Conservation (phyloP, 257 asterid genomes). For the Linderniella brevidens region DNA sequence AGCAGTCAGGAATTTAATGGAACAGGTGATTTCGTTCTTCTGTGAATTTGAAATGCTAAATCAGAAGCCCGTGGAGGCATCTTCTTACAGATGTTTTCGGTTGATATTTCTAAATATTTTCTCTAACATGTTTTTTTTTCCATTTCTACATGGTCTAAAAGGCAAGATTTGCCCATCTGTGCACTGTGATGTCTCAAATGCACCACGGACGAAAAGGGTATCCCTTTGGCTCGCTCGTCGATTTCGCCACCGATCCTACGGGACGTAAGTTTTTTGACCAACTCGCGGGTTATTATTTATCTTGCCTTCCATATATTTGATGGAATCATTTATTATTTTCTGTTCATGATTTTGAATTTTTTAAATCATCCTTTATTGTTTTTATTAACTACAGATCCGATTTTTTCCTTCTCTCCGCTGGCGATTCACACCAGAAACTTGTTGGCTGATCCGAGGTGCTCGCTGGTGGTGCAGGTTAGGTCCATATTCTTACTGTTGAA, state of each 20-base stretch:
- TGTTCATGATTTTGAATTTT: not conserved
- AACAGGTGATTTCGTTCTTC: slow-evolving; percentile 40
- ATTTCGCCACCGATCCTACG: slow-evolving; percentile 79
- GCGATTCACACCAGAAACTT: slow-evolving; percentile 97
- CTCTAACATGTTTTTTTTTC: slow-evolving; percentile 3
- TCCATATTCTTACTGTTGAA: too few species aligned
- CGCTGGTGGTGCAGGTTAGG: slow-evolving; percentile 86
- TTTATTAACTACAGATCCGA: slow-evolving; percentile 48
- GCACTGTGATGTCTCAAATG: slow-evolving; percentile 92
- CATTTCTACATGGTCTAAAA: slow-evolving; percentile 15
- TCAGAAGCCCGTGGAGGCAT: not conserved
- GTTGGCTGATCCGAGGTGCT: slow-evolving; percentile 85
- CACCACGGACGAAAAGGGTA: slow-evolving; percentile 97
- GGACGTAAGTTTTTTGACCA: slow-evolving; percentile 44
- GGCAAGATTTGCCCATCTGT: slow-evolving; percentile 97
- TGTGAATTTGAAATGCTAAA: not conserved
- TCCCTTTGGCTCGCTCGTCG: slow-evolving; percentile 96
- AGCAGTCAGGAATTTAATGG: slow-evolving; percentile 97
- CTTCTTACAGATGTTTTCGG: slow-evolving; percentile 8
- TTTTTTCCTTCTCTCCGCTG: slow-evolving; percentile 85
- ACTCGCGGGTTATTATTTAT: not conserved
- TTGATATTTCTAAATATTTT: not conserved
- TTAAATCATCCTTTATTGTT: too few species aligned
- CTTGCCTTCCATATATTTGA: not conserved
- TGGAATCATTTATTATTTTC: not conserved